Conservation (phyloP, 805 yeast genomes). For the Candida endomychidarum region DNA sequence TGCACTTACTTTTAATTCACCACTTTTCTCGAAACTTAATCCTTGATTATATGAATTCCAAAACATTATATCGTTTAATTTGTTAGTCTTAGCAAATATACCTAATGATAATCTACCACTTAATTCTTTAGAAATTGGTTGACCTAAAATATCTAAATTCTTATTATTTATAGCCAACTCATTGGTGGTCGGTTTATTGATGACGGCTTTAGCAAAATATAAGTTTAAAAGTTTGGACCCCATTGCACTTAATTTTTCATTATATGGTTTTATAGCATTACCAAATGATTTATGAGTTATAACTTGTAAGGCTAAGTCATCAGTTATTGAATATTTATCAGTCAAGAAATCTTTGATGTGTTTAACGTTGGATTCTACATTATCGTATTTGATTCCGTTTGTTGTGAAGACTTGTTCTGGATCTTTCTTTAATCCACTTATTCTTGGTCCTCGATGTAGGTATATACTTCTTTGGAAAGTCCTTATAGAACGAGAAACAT, state of each 20-base stretch:
- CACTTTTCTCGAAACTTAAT: slow-evolving; percentile 47
- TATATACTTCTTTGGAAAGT: slow-evolving; percentile 28
- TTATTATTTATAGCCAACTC: slow-evolving; percentile 44
- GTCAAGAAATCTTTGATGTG: slow-evolving; percentile 49
- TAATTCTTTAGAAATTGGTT: slow-evolving; percentile 50
- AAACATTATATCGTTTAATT: slow-evolving; percentile 56
- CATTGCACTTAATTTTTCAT: slow-evolving; percentile 75
- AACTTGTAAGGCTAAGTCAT: slow-evolving; percentile 68
- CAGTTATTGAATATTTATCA: slow-evolving; percentile 53
- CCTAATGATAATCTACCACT: slow-evolving; percentile 53
- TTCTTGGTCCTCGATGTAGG: slow-evolving; percentile 53
- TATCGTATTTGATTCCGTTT: slow-evolving; percentile 50
- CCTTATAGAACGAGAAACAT: not conserved
- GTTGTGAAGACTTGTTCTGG: slow-evolving; percentile 51
- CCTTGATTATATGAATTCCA: slow-evolving; percentile 62
- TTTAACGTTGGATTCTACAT: slow-evolving; percentile 46
- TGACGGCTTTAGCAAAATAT: slow-evolving; percentile 43
- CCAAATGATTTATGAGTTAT: slow-evolving; percentile 94
- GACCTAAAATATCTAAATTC: slow-evolving; percentile 62
- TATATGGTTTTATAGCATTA: slow-evolving; percentile 85
- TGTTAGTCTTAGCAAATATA: slow-evolving; percentile 47
- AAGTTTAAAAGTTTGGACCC: slow-evolving; percentile 65
- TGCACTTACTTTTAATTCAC: slow-evolving; percentile 55
- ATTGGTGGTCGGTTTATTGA: slow-evolving; percentile 22
- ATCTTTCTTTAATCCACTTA: slow-evolving; percentile 70